phyloP scores from a whole-genome alignment of 306 rosid species.

The Oemleria cerasiformis region DNA sequence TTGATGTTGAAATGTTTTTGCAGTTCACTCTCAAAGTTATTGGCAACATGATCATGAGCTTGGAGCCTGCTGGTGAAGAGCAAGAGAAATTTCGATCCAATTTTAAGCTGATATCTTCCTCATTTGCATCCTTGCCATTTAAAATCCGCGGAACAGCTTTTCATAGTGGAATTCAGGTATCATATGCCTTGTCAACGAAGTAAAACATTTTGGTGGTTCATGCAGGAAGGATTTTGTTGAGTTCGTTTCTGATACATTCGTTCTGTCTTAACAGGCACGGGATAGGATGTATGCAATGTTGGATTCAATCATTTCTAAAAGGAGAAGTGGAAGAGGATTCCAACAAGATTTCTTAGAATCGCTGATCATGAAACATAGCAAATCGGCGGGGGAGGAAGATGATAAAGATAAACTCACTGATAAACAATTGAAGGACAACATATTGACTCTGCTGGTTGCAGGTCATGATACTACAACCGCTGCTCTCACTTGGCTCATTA shows the following conservation, averaged over 20 bases:
- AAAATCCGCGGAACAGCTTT: constrained; percentile 84
- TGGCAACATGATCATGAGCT: constrained; percentile 91
- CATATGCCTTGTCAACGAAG: neutral
- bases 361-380: constrained; percentile 63
- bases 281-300: constrained; percentile 78
- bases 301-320: constrained; percentile 50
- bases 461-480: constrained; percentile 96
- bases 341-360: constrained; percentile 77
- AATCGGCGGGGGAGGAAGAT: constrained; percentile 29
- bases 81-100: constrained; percentile 75
- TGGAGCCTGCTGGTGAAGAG: constrained; percentile 76
- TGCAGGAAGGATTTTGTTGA: neutral
- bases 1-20: neutral
- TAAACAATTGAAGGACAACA: constrained; percentile 75
- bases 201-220: neutral
- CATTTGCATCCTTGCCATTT: constrained; percentile 78
- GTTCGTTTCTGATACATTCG: neutral
- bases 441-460: constrained; percentile 72
- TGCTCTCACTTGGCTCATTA: constrained; percentile 79
- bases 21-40: constrained; percentile 89
- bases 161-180: constrained; percentile 71
- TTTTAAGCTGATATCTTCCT: constrained; percentile 78
- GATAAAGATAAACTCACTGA: constrained; percentile 72
- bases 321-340: constrained; percentile 62
- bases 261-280: constrained; percentile 50